Evolutionary conservation across 2,329 filamentous ascomycete genomes (phyloP), one percentile per base, ranked within the genome.

Genomic region (Nigrospora sphaerica): DNA sequence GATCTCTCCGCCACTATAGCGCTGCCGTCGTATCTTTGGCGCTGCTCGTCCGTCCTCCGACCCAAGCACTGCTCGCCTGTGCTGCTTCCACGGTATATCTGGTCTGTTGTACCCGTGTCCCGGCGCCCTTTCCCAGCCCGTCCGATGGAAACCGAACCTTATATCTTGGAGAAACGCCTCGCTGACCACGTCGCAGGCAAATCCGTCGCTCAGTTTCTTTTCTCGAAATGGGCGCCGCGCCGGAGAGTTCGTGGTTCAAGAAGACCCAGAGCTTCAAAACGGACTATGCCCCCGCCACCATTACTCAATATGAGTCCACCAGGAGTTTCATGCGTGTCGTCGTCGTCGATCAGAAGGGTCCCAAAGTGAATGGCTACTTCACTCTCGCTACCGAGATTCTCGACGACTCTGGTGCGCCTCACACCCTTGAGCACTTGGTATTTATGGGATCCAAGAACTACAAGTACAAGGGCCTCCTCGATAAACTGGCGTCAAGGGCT

Each of bases 281-380:
- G 9, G 88, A 96, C 62, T 98, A 96, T 71, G 89, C 91, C 12
- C 87, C 91, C 12, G 86, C 86, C 52, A 81, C 78, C 46, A 86
- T 98, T 66, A 92, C 89, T 18, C 91, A 96, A 64, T 98, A 98
- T 86, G 89, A 95, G 61, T 98, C 93, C 6, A 82, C 89, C 57
- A 79, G 89, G 52, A 98, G 92, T 52, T 93, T 93, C 44, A 93
- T 98, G 88, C 85, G 91, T 56, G 86, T 95, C 32, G 83, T 95
- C 36, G 88, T 96, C 42, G 89, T 95, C 55, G 87, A 97, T 63
- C 85, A 90, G 56, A 83, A 93, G 62, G 92, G 93, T 0, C 93
- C 93, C n/a, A 97, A 96, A 66, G 80, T 96, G 50, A 86, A 88
- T 55, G 93, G 93, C 32, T 95, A 95, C 68, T 98, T 98, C 67